These are phyloP conservation scores for Isabelozyma heimii DNA, from an alignment of 805 yeast genomes.

Conservation along the genomic window DNA sequence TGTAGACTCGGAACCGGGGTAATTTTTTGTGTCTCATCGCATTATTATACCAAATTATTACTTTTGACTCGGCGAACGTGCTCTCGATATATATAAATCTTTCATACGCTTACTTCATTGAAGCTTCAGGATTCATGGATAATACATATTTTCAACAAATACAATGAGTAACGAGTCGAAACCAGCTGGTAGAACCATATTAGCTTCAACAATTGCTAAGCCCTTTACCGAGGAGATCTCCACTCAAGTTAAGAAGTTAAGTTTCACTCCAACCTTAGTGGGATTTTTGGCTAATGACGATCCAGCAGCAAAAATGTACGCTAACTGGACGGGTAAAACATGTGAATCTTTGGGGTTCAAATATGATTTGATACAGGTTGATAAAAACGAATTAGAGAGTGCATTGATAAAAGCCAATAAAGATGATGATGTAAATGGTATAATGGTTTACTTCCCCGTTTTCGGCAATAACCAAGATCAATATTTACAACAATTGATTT, in stretches of 20 bases:
- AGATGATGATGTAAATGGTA: slow-evolving; percentile 78
- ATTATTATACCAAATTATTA: no score
- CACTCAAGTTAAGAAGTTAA: slow-evolving; percentile 50
- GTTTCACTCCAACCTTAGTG: slow-evolving; percentile 69
- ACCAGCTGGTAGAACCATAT: slow-evolving; percentile 73
- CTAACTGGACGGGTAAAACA: slow-evolving; percentile 93
- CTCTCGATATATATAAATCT: neutral
- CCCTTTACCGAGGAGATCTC: slow-evolving; percentile 72
- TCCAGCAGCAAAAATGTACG: slow-evolving; percentile 94
- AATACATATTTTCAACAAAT: slow-evolving; percentile 2
- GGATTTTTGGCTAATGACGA: slow-evolving; percentile 91
- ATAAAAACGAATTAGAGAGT: slow-evolving; percentile 82
- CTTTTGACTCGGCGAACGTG: neutral
- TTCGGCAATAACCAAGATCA: slow-evolving; percentile 95
- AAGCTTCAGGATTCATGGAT: neutral
- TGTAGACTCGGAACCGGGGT: no score
- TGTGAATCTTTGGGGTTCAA: slow-evolving; percentile 81
- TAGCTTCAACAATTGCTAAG: slow-evolving; percentile 87
- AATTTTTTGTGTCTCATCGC: no score
- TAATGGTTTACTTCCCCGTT: slow-evolving; percentile 97
- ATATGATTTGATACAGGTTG: slow-evolving; percentile 71
- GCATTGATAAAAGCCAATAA: slow-evolving; percentile 78
- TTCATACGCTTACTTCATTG: neutral
- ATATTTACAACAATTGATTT: slow-evolving; percentile 88
- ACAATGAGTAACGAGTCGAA: slow-evolving; percentile 6